These are phyloP conservation scores for Phallus indusiatus DNA, from an alignment of 768 basidiomycete genomes.

Conservation along the genomic window DNA sequence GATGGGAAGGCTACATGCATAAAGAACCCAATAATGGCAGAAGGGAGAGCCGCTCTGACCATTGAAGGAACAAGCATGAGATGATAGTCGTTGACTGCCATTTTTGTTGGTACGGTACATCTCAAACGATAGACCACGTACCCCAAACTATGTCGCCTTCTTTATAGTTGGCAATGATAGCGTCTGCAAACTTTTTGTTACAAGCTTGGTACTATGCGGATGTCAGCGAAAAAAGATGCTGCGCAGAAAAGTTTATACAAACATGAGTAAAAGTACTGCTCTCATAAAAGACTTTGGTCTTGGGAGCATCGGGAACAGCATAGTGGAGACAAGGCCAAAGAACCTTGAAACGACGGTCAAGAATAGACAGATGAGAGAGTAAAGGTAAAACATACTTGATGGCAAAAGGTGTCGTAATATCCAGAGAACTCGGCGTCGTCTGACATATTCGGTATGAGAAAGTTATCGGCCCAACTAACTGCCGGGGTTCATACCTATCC, in stretches of 20 bases:
- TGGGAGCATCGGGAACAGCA: conserved; percentile 78
- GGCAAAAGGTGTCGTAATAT: conserved; percentile 82
- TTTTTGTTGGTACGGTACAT: neutral
- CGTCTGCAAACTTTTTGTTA: conserved; percentile 83
- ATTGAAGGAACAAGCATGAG: conserved; percentile 87
- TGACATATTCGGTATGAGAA: conserved; percentile 22
- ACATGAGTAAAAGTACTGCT: conserved; percentile 50
- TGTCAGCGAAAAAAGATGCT: neutral
- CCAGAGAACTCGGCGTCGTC: conserved; percentile 55
- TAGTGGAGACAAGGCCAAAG: conserved; percentile 86
- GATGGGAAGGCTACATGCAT: conserved; percentile 94
- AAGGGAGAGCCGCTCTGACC: conserved; percentile 59
- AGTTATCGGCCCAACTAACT: neutral
- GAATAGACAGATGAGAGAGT: conserved; percentile 12
- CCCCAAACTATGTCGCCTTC: conserved; percentile 86
- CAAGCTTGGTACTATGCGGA: conserved; percentile 67
- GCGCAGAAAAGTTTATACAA: neutral
- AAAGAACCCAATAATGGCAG: conserved; percentile 78
- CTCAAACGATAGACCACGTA: conserved; percentile 2
- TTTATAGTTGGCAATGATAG: conserved; percentile 68
- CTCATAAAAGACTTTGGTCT: conserved; percentile 75
- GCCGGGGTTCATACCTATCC: conserved; percentile 35
- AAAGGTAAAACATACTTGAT: conserved; percentile 43
- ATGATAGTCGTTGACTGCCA: conserved; percentile 82
- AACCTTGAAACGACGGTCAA: conserved; percentile 29